phyloP scores from a whole-genome alignment of 2,329 filamentous ascomycete genomes.

The Zymoseptoria ardabiliae region DNA sequence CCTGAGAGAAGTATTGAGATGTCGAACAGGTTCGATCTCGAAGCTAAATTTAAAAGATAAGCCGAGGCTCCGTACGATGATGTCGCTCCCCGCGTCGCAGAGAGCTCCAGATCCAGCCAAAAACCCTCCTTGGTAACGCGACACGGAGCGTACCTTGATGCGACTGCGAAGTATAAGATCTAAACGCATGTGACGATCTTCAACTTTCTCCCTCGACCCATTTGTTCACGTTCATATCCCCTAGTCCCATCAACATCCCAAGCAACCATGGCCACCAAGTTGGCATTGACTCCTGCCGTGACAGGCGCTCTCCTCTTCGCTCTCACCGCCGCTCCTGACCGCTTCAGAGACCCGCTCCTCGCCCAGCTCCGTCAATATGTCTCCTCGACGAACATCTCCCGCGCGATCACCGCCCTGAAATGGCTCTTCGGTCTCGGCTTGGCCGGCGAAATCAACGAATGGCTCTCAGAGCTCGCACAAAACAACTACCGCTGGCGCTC shows the following conservation, averaged over 20 bases:
- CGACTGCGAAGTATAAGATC: neutral
- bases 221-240: neutral
- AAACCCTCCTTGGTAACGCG: neutral
- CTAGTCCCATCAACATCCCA: neutral
- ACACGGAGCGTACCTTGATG: neutral
- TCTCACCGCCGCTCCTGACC: conserved; percentile 24
- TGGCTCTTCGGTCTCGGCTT: conserved; percentile 29
- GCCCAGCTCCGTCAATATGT: conserved; percentile 21
- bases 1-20: no score
- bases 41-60: neutral
- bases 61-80: neutral
- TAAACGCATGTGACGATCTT: neutral
- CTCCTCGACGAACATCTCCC: conserved; percentile 23
- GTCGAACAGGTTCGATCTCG: no score
- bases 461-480: conserved; percentile 23
- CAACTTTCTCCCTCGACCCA: neutral
- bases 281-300: conserved; percentile 21
- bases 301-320: conserved; percentile 25
- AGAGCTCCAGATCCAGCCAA: neutral
- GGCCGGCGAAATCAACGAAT: conserved; percentile 19
- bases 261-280: conserved; percentile 7
- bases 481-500: conserved; percentile 34
- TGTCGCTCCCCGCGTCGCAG: neutral
- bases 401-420: conserved; percentile 23
- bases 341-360: conserved; percentile 24